Evolutionary conservation across 2,329 filamentous ascomycete genomes (phyloP).

Genomic region (Thyridium curvatum): DNA sequence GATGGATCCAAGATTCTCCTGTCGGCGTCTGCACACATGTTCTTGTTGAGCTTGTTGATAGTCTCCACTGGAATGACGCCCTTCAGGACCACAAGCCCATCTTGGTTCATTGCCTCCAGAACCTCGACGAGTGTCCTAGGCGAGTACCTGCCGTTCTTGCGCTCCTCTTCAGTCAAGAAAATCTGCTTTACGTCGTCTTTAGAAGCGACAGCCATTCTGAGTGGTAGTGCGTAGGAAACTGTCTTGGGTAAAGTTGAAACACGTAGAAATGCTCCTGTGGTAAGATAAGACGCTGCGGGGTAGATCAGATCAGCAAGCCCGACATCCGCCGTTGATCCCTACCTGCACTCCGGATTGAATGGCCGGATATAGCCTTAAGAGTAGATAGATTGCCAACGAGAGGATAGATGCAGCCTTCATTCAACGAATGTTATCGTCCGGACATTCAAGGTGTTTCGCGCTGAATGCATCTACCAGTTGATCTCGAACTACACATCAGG

Average conservation of each 20-base stretch:
- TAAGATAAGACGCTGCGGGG: no score
- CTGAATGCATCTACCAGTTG: no score
- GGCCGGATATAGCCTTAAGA: no score
- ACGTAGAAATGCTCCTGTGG: no score
- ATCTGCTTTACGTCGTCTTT: no score
- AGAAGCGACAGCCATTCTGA: no score
- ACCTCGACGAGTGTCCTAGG: slow-evolving; percentile 4
- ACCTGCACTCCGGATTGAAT: no score
- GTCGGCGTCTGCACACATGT: slow-evolving; percentile 13
- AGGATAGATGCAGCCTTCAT: slow-evolving; percentile 27
- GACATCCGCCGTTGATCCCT: no score
- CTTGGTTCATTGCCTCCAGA: slow-evolving; percentile 13
- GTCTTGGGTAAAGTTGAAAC: no score
- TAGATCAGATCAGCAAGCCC: no score
- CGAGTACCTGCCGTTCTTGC: slow-evolving; percentile 1
- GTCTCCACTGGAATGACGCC: slow-evolving; percentile 11
- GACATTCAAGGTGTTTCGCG: slow-evolving; percentile 20
- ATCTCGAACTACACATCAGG: no score
- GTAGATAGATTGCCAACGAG: neutral
- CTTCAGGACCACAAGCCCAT: slow-evolving; percentile 16
- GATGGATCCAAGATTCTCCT: slow-evolving; percentile 8
- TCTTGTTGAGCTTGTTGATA: slow-evolving; percentile 11
- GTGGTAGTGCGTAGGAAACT: no score
- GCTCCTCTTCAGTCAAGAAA: slow-evolving; percentile 1
- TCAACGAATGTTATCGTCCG: slow-evolving; percentile 27